These are phyloP conservation scores for Neoarthrinium moseri DNA, from an alignment of 2,329 filamentous ascomycete species.

Conservation along the genomic window DNA sequence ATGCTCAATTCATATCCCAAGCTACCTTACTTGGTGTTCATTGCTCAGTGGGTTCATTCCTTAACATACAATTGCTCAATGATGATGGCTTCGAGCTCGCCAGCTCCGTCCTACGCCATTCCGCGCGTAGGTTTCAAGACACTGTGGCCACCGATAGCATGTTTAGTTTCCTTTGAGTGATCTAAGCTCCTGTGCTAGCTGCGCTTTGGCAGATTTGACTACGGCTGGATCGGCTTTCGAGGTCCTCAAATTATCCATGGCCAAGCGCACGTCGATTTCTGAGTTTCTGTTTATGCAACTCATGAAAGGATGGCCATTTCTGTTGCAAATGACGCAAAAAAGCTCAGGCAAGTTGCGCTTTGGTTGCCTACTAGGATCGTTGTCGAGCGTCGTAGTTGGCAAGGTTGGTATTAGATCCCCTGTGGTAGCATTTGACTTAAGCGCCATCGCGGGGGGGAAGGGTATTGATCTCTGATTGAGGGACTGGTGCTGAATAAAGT, in stretches of 20 bases:
- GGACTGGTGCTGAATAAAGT: neutral
- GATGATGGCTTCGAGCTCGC: no score
- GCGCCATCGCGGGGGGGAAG: neutral
- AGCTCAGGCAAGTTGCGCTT: no score
- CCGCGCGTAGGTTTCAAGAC: no score
- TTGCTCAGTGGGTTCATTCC: no score
- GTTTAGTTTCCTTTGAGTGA: neutral
- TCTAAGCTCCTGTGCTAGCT: neutral
- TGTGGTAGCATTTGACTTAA: neutral
- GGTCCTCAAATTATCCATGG: constrained; percentile 24
- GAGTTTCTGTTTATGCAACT: constrained; percentile 24
- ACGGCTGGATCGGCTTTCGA: constrained; percentile 2
- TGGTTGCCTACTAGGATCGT: constrained; percentile 8
- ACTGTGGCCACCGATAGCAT: no score
- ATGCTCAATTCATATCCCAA: no score
- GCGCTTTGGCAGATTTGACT: neutral
- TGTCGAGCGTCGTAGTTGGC: neutral
- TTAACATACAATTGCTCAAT: no score
- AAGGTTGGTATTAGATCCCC: neutral
- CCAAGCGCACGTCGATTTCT: constrained; percentile 25
- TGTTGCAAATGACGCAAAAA: constrained; percentile 22
- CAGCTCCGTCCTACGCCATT: no score
- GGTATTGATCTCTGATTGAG: neutral
- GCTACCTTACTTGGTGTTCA: no score
- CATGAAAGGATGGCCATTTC: constrained; percentile 9